A percentile compares a stretch with the other conserved stretches of the same genome.
Evolutionary conservation across 2,329 filamentous ascomycete species (phyloP).

Genomic region (Trichoderma sp.): DNA sequence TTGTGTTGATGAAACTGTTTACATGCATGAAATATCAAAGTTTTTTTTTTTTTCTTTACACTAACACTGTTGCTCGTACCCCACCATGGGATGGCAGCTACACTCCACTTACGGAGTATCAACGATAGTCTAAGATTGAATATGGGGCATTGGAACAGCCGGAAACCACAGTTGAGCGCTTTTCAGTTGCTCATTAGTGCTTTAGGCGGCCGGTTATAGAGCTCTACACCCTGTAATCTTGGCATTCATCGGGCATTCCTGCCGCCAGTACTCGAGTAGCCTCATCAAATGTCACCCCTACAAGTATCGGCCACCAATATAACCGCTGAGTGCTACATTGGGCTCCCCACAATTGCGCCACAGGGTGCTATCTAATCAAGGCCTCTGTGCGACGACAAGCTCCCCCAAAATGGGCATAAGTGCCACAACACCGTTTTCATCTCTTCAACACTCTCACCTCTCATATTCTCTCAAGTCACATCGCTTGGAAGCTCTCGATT

Average conservation of each 20-base stretch:
- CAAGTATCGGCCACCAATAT: neutral
- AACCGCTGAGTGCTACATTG: neutral
- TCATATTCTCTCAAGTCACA: neutral
- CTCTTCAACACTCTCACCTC: neutral
- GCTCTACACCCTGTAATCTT: neutral
- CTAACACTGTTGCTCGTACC: constrained; percentile 16
- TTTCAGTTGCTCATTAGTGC: neutral
- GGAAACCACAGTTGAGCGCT: neutral
- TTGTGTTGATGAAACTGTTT: neutral
- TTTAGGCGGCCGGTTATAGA: neutral
- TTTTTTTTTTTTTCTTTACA: constrained; percentile 8
- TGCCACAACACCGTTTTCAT: constrained; percentile 14
- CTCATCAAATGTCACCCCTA: neutral
- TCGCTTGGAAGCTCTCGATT: neutral
- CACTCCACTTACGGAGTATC: neutral
- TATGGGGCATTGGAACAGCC: neutral
- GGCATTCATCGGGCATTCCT: neutral
- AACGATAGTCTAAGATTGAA: neutral
- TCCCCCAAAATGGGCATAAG: neutral
- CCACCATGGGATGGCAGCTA: constrained; percentile 15
- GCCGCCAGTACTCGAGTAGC: neutral
- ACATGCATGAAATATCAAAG: neutral
- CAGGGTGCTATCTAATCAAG: neutral
- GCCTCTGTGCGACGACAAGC: neutral
- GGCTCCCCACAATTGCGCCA: neutral